Conservation (phyloP, 768 basidiomycete genomes). For the Pleurotus platypus region DNA sequence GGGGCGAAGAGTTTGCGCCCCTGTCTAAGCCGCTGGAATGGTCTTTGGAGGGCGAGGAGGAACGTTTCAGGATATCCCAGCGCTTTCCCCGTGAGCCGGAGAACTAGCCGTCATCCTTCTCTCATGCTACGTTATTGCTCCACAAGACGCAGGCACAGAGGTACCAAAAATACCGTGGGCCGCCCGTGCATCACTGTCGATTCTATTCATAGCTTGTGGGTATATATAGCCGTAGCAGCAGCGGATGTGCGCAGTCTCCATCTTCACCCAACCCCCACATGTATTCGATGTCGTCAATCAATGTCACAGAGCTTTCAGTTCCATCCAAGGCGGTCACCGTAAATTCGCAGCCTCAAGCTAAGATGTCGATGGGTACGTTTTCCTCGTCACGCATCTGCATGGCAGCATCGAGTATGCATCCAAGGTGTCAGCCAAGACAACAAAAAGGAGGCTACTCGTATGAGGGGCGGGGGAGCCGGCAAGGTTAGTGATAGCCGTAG, state of each 20-base stretch:
- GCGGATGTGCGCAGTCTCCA: too few relatives aligned
- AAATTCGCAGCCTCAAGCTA: slow-evolving; percentile 54
- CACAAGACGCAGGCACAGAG: too few relatives aligned
- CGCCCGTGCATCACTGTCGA: too few relatives aligned
- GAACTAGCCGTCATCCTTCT: slow-evolving; percentile 10
- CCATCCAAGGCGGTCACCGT: slow-evolving; percentile 21
- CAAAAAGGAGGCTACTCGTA: slow-evolving; percentile 47
- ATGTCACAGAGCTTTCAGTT: slow-evolving; percentile 10
- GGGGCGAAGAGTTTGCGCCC: slow-evolving; percentile 35
- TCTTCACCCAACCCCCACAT: slow-evolving; percentile 1
- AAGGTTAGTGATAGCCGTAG: slow-evolving; percentile 39
- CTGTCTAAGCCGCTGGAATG: slow-evolving; percentile 38
- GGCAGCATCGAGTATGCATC: slow-evolving; percentile 18
- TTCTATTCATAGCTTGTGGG: too few relatives aligned
- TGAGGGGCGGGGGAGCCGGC: slow-evolving; percentile 70
- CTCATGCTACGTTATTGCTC: too few relatives aligned
- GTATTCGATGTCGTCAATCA: slow-evolving; percentile 4
- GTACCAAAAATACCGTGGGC: too few relatives aligned
- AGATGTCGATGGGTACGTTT: slow-evolving; percentile 60
- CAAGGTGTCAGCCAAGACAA: slow-evolving; percentile 19
- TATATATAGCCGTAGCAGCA: too few relatives aligned
- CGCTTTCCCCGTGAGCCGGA: slow-evolving; percentile 29
- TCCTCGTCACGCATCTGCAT: slow-evolving; percentile 20
- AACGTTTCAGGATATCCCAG: slow-evolving; percentile 21
- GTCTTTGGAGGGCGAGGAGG: slow-evolving; percentile 16